phyloP scores from a whole-genome alignment of 192 early-diverging fungal species.

The Umbelopsis vinacea region DNA sequence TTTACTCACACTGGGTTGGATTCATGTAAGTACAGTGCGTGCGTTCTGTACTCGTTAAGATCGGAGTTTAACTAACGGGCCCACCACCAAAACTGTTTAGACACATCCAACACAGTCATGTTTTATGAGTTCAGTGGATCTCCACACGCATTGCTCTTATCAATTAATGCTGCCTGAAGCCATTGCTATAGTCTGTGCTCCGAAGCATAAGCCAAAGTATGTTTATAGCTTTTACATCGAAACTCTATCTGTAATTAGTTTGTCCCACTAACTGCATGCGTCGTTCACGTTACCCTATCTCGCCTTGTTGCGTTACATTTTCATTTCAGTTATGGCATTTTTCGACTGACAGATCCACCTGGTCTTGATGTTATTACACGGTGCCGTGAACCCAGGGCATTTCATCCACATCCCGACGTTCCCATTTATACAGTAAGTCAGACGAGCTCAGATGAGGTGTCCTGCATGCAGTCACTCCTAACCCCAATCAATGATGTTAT shows the following conservation, averaged over 20 bases:
- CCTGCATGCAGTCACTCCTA: background rate
- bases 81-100: constrained; percentile 25
- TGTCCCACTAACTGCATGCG: background rate
- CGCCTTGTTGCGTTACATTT: background rate
- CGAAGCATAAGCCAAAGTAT: constrained; percentile 67
- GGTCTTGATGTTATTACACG: constrained; percentile 79
- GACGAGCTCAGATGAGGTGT: background rate
- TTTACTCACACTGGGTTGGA: constrained; percentile 88
- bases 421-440: constrained; percentile 56
- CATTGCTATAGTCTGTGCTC: constrained; percentile 89
- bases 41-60: background rate
- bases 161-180: constrained; percentile 92
- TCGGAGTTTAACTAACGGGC: background rate
- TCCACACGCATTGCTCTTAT: constrained; percentile 92
- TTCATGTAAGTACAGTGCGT: constrained; percentile 60
- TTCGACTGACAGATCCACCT: constrained; percentile 84
- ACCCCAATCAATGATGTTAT: background rate
- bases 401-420: constrained; percentile 81
- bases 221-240: background rate
- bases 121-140: constrained; percentile 90
- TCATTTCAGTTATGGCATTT: constrained; percentile 70
- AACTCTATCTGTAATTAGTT: background rate
- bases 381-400: constrained; percentile 69
- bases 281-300: background rate
- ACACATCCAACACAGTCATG: constrained; percentile 95